A percentile compares a stretch with the other conserved stretches of the same genome.
phyloP scores from a whole-genome alignment of 1,284 basidiomycete species.

The Rhodotorula sp. region DNA sequence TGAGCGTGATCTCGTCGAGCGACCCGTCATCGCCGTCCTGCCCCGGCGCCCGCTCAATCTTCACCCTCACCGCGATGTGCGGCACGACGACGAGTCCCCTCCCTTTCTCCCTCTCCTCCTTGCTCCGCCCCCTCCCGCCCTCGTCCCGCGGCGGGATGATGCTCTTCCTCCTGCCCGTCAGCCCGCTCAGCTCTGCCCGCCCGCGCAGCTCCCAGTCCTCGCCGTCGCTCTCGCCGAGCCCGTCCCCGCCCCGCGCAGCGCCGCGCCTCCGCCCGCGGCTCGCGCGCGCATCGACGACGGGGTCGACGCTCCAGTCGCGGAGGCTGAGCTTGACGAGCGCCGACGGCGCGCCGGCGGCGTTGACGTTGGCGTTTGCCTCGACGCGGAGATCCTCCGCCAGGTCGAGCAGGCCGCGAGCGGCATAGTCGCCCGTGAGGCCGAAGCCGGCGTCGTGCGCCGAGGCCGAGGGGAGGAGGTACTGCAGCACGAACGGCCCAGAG shows the following conservation, averaged over 20 bases:
- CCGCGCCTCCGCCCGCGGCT: conserved; percentile 45
- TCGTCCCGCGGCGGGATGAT: conserved; percentile 33
- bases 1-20: conserved; percentile 55
- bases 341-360: conserved; percentile 44
- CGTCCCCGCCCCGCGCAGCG: conserved; percentile 8
- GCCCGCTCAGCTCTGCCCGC: conserved; percentile 26
- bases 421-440: conserved; percentile 53
- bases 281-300: conserved; percentile 49
- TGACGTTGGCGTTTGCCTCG: conserved; percentile 57
- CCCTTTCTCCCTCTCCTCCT: conserved; percentile 36
- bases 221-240: conserved; percentile 26
- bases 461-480: conserved; percentile 63
- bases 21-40: conserved; percentile 20
- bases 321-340: conserved; percentile 55
- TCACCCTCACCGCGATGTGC: conserved; percentile 50
- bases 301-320: conserved; percentile 49
- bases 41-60: conserved; percentile 45
- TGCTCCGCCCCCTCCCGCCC: conserved; percentile 13
- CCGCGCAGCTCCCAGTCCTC: conserved; percentile 36
- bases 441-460: conserved; percentile 56
- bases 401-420: conserved; percentile 56
- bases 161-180: conserved; percentile 22
- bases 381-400: conserved; percentile 66
- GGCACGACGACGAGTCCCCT: conserved; percentile 46
- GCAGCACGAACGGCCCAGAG: conserved; percentile 59